phyloP scores from a whole-genome alignment of 768 basidiomycete species.

The Boletus huronensis region DNA sequence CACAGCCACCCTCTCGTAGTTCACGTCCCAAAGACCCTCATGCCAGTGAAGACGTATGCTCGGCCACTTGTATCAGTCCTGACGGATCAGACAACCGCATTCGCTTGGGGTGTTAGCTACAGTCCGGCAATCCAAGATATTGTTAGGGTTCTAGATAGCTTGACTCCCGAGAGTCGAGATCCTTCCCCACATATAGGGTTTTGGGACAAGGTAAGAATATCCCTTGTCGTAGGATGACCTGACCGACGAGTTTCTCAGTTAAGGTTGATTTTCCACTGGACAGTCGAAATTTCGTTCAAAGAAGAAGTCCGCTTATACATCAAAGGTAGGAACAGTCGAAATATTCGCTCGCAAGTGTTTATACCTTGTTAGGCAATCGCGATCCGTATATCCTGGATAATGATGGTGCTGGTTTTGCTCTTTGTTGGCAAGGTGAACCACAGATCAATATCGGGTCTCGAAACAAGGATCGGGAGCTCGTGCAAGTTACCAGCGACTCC shows the following conservation, averaged over 20 bases:
- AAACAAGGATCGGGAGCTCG: slow-evolving; percentile 71
- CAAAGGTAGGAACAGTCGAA: slow-evolving; percentile 57
- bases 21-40: slow-evolving; percentile 82
- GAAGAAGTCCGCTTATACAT: slow-evolving; percentile 75
- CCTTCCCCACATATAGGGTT: slow-evolving; percentile 82
- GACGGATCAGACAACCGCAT: slow-evolving; percentile 62
- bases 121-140: slow-evolving; percentile 84
- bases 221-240: background rate
- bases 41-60: slow-evolving; percentile 93
- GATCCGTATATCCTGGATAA: slow-evolving; percentile 72
- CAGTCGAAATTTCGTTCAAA: slow-evolving; percentile 58
- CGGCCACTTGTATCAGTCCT: slow-evolving; percentile 65
- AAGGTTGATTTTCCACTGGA: slow-evolving; percentile 84
- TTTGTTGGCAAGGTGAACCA: slow-evolving; percentile 79
- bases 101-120: slow-evolving; percentile 90
- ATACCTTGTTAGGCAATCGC: slow-evolving; percentile 56
- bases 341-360: background rate
- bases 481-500: slow-evolving; percentile 77
- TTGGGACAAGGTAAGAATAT: slow-evolving; percentile 81
- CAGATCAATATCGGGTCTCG: slow-evolving; percentile 63
- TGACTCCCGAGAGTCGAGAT: slow-evolving; percentile 77
- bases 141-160: slow-evolving; percentile 74
- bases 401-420: slow-evolving; percentile 80
- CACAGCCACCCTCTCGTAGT: slow-evolving; percentile 55
- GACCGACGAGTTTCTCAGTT: slow-evolving; percentile 40